Evolutionary conservation across 768 basidiomycete genomes (phyloP), one percentile per base, ranked within the genome.

Genomic region (Kwoniella sp.): DNA sequence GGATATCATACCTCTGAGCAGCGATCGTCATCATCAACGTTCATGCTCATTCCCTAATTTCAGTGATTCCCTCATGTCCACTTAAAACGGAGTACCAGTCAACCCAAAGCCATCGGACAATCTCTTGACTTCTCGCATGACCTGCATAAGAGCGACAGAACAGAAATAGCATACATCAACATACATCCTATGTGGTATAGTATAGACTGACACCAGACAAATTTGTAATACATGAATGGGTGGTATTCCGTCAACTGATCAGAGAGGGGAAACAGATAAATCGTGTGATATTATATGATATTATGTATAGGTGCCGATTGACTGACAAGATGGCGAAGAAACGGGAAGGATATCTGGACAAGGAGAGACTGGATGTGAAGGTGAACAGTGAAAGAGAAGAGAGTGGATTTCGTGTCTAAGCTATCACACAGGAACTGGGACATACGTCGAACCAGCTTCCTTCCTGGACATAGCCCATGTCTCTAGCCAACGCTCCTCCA

Each of bases 401-500:
- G 13, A 6, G 33, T 33, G n/a, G n/a, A n/a, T n/a, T n/a, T 13
- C 33, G 7, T 13, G 13, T 5, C 53, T 58, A 72, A 44, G 59
- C 46, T 40, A 72, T 68, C 51, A 60, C 58, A 64, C 71, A 73
- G 30, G 55, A 64, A 47, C 70, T 67, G 21, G 72, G 62, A 72
- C 76, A 77, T 68, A 77, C 71, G 58, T 77, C 75, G 24, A 58
- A 64, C 73, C 76, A 74, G 51, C 64, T 60, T 10, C 72, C 70
- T 24, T 63, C 52, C 47, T 60, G 62, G n/a, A 62, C 68, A 33
- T 61, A 63, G 15, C 65, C 62, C 48, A 63, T 44, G 21, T 71
- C 68, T 26, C 67, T 57, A 47, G 77, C 69, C 25, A 85, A 82
- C 0, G 82, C 76, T 1, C 85, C 84, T 12, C 82, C 82, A 1